Evolutionary conservation across 2,329 filamentous ascomycete species (phyloP), one percentile per base, ranked within the genome.

Genomic region (Onygenales sp.): DNA sequence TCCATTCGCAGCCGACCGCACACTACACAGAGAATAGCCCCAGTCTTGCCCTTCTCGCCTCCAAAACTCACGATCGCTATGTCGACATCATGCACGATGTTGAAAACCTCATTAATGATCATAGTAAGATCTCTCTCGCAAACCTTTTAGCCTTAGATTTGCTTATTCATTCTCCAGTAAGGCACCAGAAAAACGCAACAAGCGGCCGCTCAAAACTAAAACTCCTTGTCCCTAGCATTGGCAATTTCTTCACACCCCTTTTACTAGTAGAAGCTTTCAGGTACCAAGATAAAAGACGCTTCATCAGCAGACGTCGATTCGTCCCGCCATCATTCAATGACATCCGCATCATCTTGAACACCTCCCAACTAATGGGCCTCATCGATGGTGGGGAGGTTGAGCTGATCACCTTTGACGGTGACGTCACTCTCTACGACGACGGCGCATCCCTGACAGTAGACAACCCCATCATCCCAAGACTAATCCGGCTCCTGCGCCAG

Each of bases 271-370:
- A 90, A 48, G 92, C 92, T 6, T 97, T 97, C 74, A 84, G 85
- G 60, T 92, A 88, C 70, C 93, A 97, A 71, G 93, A 98, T 68
- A 74, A 79, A 55, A 85, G 85, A 59, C 84, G 93, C 6, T 87
- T 85, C 69, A 98, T 98, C 64, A 95, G 89, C 32, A 89, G 86
- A 1, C 81, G 93, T 27, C 85, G 93, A 56, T 97, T 96, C 66
- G 93, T 98, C 2, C 87, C 92, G 1, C 93, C 93, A 0, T 95
- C 89, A 1, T 98, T 98, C 79, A 98, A 98, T 72, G 93, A 98
- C 67, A 84, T 98, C 55, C 84, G 93, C 2, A 78, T 96, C 27
- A 86, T 95, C 50, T 81, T 98, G 61, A 98, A 98, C 72, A 93
- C 93, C 41, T 91, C 93, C 14, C 93, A 98, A 71, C 78, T 92